A percentile compares a stretch with the other conserved stretches of the same genome.
These are phyloP conservation scores for Penicillium waksmanii DNA, from an alignment of 495 filamentous ascomycete genomes.

Conservation along the genomic window DNA sequence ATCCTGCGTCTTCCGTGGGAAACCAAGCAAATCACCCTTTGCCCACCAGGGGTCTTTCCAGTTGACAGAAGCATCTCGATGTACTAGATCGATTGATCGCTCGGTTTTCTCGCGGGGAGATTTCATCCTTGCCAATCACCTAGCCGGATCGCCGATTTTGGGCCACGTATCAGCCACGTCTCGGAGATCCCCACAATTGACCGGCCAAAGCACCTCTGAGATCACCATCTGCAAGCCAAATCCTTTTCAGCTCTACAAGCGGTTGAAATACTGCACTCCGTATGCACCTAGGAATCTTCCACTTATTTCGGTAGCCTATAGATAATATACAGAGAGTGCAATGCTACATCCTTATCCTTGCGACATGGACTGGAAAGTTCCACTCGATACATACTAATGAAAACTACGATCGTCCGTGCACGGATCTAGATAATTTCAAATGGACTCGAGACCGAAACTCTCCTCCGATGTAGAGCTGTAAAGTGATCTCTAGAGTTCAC, in stretches of 20 bases:
- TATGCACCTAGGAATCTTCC: background rate
- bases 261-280: background rate
- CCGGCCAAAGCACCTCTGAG: conserved; percentile 11
- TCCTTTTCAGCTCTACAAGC: background rate
- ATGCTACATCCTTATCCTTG: too few species aligned
- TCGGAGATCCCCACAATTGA: background rate
- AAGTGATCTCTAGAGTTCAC: background rate
- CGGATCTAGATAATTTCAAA: conserved; percentile 19
- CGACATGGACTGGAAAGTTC: too few species aligned
- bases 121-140: conserved; percentile 3
- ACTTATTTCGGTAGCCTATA: background rate
- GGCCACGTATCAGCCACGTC: conserved; percentile 10
- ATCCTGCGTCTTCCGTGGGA: background rate
- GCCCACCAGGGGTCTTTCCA: conserved; percentile 3
- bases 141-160: conserved; percentile 12
- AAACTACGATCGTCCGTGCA: conserved; percentile 12
- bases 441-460: background rate
- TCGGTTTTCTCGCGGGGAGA: conserved; percentile 6
- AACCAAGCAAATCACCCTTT: background rate
- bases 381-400: too few species aligned
- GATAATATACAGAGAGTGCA: too few species aligned
- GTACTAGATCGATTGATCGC: conserved; percentile 12
- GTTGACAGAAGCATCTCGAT: conserved; percentile 5
- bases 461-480: conserved; percentile 2
- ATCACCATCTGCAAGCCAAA: conserved; percentile 16